Conservation (phyloP, 108 stramenopile genomes). For the Parietichytrium sp. region DNA sequence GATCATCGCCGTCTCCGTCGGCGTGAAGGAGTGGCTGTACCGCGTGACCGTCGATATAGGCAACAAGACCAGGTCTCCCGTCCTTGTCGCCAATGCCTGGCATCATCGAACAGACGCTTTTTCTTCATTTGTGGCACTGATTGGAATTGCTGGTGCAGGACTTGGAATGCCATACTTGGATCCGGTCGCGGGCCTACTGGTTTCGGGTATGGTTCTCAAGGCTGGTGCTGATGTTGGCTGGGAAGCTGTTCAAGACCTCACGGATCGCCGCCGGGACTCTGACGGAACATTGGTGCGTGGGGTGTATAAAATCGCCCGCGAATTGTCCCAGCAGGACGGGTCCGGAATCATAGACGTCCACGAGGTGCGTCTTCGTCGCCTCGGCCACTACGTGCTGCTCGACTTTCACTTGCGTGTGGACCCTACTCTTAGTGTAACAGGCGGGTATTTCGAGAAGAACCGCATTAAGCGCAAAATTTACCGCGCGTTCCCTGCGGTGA, state of each 20-base stretch:
- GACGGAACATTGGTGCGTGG: not conserved
- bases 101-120: slow-evolving; percentile 94
- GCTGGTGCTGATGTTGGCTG: slow-evolving; percentile 82
- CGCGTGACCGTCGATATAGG: slow-evolving; percentile 80
- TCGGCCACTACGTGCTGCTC: slow-evolving; percentile 9
- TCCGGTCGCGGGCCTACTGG: slow-evolving; percentile 84
- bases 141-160: slow-evolving; percentile 80
- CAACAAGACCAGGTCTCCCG: slow-evolving; percentile 75
- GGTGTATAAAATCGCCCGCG: not conserved
- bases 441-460: slow-evolving; percentile 28
- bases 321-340: not conserved
- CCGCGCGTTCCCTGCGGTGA: not conserved
- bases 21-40: slow-evolving; percentile 87
- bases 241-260: slow-evolving; percentile 76
- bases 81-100: slow-evolving; percentile 96
- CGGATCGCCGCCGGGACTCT: slow-evolving; percentile 55
- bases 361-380: slow-evolving; percentile 24
- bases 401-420: slow-evolving; percentile 18
- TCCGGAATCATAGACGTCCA: slow-evolving; percentile 6
- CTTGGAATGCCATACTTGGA: slow-evolving; percentile 72
- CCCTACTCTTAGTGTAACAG: not conserved
- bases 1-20: slow-evolving; percentile 78
- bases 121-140: slow-evolving; percentile 80
- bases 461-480: not conserved
- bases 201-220: slow-evolving; percentile 88